These are phyloP conservation scores for Pseudogymnoascus sp. DNA, from an alignment of 2,329 filamentous ascomycete genomes.

Conservation along the genomic window DNA sequence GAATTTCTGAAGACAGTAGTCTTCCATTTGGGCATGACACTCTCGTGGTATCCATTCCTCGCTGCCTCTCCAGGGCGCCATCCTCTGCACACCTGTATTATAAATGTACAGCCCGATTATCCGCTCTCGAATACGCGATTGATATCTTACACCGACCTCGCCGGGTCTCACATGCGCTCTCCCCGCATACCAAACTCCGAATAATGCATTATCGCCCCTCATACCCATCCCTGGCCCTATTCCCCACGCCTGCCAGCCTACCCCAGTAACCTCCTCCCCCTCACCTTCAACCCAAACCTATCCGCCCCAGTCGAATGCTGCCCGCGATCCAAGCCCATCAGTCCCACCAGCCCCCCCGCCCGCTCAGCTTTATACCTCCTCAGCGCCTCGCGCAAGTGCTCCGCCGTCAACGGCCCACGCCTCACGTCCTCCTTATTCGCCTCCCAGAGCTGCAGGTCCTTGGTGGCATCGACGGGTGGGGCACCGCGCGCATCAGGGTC, in stretches of 20 bases:
- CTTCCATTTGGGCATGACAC: not conserved
- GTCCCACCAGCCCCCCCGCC: constrained; percentile 53
- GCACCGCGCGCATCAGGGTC: constrained; percentile 37
- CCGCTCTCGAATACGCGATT: not conserved
- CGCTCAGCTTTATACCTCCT: constrained; percentile 57
- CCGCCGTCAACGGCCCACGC: constrained; percentile 58
- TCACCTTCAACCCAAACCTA: constrained; percentile 37
- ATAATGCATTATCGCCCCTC: not conserved
- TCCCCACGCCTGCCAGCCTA: constrained; percentile 11
- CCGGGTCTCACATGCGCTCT: not conserved
- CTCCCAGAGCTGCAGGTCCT: constrained; percentile 26
- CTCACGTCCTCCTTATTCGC: constrained; percentile 29
- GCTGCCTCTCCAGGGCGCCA: not conserved
- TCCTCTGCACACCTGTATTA: not conserved
- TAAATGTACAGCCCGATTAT: not conserved
- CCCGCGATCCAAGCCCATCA: constrained; percentile 52
- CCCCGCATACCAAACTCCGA: not conserved
- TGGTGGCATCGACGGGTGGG: constrained; percentile 19
- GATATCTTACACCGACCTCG: not conserved
- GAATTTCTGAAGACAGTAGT: not conserved
- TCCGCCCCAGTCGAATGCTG: constrained; percentile 54
- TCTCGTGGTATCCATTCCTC: not conserved
- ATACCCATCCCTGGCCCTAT: not conserved
- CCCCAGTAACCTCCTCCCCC: constrained; percentile 27
- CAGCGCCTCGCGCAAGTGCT: constrained; percentile 67